Percentiles rank a stretch among this genome's conserved stretches.
These are phyloP conservation scores for Aspergillus affinis DNA, from an alignment of 495 filamentous ascomycete species.

Conservation along the genomic window DNA sequence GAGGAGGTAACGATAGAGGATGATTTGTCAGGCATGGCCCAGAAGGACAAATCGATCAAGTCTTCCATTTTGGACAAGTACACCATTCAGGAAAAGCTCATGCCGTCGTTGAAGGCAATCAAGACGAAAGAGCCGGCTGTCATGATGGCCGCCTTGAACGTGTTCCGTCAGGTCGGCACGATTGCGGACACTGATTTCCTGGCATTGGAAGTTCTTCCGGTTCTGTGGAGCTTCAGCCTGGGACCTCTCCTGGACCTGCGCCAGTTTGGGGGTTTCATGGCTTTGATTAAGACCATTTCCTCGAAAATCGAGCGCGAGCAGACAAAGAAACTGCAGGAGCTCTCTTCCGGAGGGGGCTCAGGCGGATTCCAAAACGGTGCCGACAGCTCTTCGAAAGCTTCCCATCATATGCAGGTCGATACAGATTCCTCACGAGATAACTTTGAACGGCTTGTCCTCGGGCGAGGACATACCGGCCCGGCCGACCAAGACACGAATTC, in stretches of 20 bases:
- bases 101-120: conserved; percentile 86
- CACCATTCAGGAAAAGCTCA: conserved; percentile 93
- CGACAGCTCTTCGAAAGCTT: conserved; percentile 27
- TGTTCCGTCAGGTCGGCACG: conserved; percentile 77
- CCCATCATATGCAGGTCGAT: conserved; percentile 27
- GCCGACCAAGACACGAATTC: conserved; percentile 36
- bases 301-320: conserved; percentile 83
- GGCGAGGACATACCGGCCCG: conserved; percentile 37
- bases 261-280: conserved; percentile 89
- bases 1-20: conserved; percentile 50
- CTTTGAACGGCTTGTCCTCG: conserved; percentile 87
- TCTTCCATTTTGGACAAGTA: conserved; percentile 90
- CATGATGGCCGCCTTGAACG: conserved; percentile 88
- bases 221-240: conserved; percentile 88
- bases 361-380: conserved; percentile 37
- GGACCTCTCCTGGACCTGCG: conserved; percentile 82
- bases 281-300: conserved; percentile 77
- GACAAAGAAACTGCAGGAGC: conserved; percentile 78
- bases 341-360: conserved; percentile 55
- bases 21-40: conserved; percentile 67
- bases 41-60: conserved; percentile 50
- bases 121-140: conserved; percentile 98
- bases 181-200: conserved; percentile 90
- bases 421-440: conserved; percentile 57
- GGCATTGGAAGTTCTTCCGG: conserved; percentile 83